Base-by-base conservation (phyloP, 108 stramenopile genomes). In the Discostella pseudostelligera region DNA sequence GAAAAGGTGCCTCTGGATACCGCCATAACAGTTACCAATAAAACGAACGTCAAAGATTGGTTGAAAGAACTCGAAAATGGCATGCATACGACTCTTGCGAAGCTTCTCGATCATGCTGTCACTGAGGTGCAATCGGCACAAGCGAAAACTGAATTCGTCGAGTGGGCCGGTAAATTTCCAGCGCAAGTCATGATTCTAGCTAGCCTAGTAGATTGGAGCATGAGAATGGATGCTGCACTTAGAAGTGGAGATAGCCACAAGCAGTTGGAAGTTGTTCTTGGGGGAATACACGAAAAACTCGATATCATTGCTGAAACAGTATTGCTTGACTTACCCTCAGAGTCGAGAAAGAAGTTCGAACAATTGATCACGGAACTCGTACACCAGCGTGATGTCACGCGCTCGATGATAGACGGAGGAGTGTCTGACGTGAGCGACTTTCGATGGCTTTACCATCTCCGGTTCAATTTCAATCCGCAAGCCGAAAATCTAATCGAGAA, bases 311-410 rank as follows among this genome's bases (percentile, higher is more conserved):
- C 95, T 13, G 83, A 93, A 68, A 89, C 90, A 22, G 97, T 98
- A 17, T 77, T 97, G 14, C 60, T 74, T 17, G 94, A 97, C 48
- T 74, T 97, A 3, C 89, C 87, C 3, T 65, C 89, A 8, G 92
- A 95, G 26, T 81, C 82, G 19, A 76, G 97, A 35, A 95, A 96
- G 76, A 99, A 98, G 70, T 97, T 87, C 67, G 99, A 98, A 69
- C 97, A 98, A 73, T 83, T 98, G 50, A 97, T 99, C 67, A 98
- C 97, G 26, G 99, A 99, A 67, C 81, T 97, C 14, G 97, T 97
- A 12, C 97, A 96, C 67, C 96, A 99, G 67, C 85, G 97, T 8
- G 96, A 99, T 71, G 95, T 96, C n/a, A 87, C 93, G 42, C 77
- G 95, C 20, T 74, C 79, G 26, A 84, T 98, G 35, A 82, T 88